Evolutionary conservation across 345 rosid genomes (phyloP).

Genomic region (Aquilaria yunnanensis): DNA sequence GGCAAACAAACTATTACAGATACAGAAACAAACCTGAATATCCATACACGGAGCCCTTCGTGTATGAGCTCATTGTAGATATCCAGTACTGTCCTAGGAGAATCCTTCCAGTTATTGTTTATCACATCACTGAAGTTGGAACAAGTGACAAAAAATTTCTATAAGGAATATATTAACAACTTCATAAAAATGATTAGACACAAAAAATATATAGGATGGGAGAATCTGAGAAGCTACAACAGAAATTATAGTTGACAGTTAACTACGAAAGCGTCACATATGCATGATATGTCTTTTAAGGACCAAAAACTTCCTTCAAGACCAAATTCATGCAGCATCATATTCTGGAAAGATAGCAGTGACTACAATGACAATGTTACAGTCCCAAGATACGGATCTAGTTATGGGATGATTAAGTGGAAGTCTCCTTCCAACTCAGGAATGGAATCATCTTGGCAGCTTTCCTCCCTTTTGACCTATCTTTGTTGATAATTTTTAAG

Average conservation of each 20-base stretch:
- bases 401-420: no score
- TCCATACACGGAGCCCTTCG: conserved; percentile 79
- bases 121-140: conserved; percentile 40
- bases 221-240: background rate
- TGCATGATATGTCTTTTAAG: no score
- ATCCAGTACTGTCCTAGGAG: conserved; percentile 62
- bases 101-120: conserved; percentile 58
- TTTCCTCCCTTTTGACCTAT: no score
- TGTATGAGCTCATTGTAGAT: conserved; percentile 70
- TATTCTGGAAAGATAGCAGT: no score
- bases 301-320: no score
- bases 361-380: no score
- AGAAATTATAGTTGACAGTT: background rate
- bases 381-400: no score
- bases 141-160: background rate
- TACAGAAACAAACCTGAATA: conserved; percentile 63
- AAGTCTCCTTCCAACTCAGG: no score
- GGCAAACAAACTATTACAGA: background rate
- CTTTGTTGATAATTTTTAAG: no score
- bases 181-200: conserved; percentile 1
- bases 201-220: background rate
- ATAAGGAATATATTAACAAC: background rate
- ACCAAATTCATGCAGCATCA: no score
- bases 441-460: no score
- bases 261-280: background rate